Conservation (phyloP, 768 basidiomycete species). For the Suillus cothurnatus region DNA sequence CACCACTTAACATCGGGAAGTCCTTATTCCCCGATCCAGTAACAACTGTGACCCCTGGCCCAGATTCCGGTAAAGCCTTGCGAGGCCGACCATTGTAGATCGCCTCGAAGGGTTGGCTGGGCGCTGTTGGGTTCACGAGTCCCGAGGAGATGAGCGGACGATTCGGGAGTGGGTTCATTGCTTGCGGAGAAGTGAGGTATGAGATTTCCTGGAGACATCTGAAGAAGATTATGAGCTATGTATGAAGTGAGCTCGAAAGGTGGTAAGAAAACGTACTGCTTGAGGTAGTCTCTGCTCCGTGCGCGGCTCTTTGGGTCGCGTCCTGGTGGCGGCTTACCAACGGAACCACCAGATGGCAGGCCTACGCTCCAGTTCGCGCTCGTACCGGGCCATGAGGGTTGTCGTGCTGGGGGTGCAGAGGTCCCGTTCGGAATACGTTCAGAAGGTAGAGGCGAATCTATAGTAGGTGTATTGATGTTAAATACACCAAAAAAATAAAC, state of each 20-base stretch:
- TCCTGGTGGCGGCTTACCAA: slow-evolving; percentile 74
- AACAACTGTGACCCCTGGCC: slow-evolving; percentile 31
- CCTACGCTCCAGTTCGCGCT: slow-evolving; percentile 41
- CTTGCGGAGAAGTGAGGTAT: slow-evolving; percentile 95
- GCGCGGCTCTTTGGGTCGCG: slow-evolving; percentile 96
- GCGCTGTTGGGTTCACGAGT: slow-evolving; percentile 19
- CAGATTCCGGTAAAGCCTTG: slow-evolving; percentile 72
- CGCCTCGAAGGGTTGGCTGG: slow-evolving; percentile 58
- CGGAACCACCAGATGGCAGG: slow-evolving; percentile 43
- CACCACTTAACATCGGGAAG: slow-evolving; percentile 58
- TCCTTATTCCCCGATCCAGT: slow-evolving; percentile 50
- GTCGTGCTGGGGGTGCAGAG: slow-evolving; percentile 48
- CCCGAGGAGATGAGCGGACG: slow-evolving; percentile 59
- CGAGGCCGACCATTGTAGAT: slow-evolving; percentile 82
- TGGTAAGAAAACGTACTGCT: slow-evolving; percentile 65
- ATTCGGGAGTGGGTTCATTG: slow-evolving; percentile 95
- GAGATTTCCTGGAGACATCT: slow-evolving; percentile 98
- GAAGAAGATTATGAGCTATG: slow-evolving; percentile 3
- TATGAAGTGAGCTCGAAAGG: slow-evolving; percentile 15
- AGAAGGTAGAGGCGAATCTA: slow-evolving; percentile 74
- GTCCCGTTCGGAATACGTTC: slow-evolving; percentile 71
- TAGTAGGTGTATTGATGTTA: background rate
- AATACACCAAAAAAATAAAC: slow-evolving; percentile 16
- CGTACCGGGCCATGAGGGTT: slow-evolving; percentile 57
- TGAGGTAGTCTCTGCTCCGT: slow-evolving; percentile 93